phyloP scores from a whole-genome alignment of 768 basidiomycete genomes.

The Punctularia strigosozonata region DNA sequence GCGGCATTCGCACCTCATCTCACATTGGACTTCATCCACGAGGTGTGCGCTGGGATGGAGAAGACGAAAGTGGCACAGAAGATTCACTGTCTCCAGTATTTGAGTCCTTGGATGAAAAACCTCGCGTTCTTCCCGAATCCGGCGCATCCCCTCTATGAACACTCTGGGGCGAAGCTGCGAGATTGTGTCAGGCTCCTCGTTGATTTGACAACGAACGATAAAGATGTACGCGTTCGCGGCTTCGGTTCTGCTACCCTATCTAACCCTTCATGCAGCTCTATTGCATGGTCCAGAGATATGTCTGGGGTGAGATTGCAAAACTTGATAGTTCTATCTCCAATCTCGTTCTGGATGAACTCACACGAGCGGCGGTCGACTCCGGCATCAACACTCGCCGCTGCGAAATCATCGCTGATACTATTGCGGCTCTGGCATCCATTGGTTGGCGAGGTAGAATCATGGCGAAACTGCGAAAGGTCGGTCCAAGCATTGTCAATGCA shows the following conservation, averaged over 20 bases:
- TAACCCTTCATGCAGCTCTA: slow-evolving; percentile 32
- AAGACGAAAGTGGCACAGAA: slow-evolving; percentile 39
- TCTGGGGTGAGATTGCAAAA: slow-evolving; percentile 71
- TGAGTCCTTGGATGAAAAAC: slow-evolving; percentile 86
- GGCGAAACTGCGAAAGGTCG: slow-evolving; percentile 66
- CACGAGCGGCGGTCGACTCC: slow-evolving; percentile 75
- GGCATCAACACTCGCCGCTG: slow-evolving; percentile 66
- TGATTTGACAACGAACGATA: slow-evolving; percentile 59
- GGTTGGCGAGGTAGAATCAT: slow-evolving; percentile 70
- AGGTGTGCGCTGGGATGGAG: slow-evolving; percentile 62
- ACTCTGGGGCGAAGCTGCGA: slow-evolving; percentile 61
- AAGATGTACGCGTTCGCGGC: slow-evolving; percentile 37
- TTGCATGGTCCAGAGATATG: slow-evolving; percentile 51
- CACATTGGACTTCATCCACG: slow-evolving; percentile 82
- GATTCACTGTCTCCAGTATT: slow-evolving; percentile 66
- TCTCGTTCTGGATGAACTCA: slow-evolving; percentile 66
- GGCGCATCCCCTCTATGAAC: slow-evolving; percentile 52
- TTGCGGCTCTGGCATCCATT: slow-evolving; percentile 66
- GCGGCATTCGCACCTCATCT: slow-evolving; percentile 69
- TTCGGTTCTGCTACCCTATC: background rate
- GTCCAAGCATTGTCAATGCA: slow-evolving; percentile 7
- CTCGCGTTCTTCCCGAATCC: slow-evolving; percentile 62
- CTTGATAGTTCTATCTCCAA: slow-evolving; percentile 59
- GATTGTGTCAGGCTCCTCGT: slow-evolving; percentile 75
- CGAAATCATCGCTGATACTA: slow-evolving; percentile 63